A percentile compares a stretch with the other conserved stretches of the same genome.
Evolutionary conservation across 2,329 filamentous ascomycete species (phyloP).

Genomic region (Ophiostoma australiae): DNA sequence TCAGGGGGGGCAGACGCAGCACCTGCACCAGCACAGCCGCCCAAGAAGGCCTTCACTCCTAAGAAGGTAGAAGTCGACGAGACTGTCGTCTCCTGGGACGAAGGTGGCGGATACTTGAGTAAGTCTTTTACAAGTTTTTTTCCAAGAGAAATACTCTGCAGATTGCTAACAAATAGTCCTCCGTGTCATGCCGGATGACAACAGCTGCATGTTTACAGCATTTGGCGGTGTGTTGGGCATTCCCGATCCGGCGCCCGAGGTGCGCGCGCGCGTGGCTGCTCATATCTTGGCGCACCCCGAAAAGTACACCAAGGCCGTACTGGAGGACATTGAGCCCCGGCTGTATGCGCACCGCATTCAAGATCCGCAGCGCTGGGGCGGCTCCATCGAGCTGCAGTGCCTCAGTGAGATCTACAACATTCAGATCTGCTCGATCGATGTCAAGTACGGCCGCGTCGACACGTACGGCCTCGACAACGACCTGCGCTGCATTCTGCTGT

Average conservation of each 20-base stretch:
- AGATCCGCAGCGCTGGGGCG: constrained; percentile 79
- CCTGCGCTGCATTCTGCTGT: constrained; percentile 73
- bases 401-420: constrained; percentile 78
- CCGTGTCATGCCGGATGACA: constrained; percentile 94
- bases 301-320: constrained; percentile 68
- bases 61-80: constrained; percentile 39
- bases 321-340: constrained; percentile 62
- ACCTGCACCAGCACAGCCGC: constrained; percentile 23
- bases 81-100: constrained; percentile 47
- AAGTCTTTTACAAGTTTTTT: too few species aligned
- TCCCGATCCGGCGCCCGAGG: constrained; percentile 45
- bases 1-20: constrained; percentile 12
- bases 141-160: too few species aligned
- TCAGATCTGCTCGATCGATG: constrained; percentile 80
- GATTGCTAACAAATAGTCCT: constrained; percentile 60
- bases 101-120: constrained; percentile 49
- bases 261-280: constrained; percentile 72
- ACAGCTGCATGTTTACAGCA: constrained; percentile 88
- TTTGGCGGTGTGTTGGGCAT: constrained; percentile 71
- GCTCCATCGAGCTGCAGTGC: constrained; percentile 83
- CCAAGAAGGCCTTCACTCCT: constrained; percentile 29
- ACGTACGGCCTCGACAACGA: constrained; percentile 71
- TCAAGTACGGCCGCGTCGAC: constrained; percentile 55
- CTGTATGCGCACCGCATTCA: constrained; percentile 81
- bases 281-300: constrained; percentile 69